Evolutionary conservation across 1,284 basidiomycete genomes (phyloP), one percentile per base, ranked within the genome.

Genomic region (Rhodotorula mucilaginosa): DNA sequence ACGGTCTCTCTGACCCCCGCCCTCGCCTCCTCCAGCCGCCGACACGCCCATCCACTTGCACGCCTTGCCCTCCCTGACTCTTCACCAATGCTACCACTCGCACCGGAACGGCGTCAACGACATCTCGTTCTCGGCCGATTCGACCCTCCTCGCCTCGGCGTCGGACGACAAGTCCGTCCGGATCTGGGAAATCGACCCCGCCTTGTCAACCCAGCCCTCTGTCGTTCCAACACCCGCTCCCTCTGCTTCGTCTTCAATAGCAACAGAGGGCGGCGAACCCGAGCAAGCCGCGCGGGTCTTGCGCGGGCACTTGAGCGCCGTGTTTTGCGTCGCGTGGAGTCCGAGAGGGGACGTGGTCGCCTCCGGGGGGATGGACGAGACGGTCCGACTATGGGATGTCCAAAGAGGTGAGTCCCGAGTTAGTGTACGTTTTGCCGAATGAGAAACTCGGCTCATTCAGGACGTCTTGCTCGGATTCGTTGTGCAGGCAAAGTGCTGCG

Each of bases 361-460:
- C 18, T 95, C 92, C 34, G 96, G 95, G 21, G 90, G 90, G 1
- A 96, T 92, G 78, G 96, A 99, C 78, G 96, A 99, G 83, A 93
- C 91, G 16, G 91, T 97, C 13, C 87, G 93, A 54, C 85, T 98
- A 5, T 99, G 96, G 96, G 94, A 98, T 80, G 88, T 96, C n/a
- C 87, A 89, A 47, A 85, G 88, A 86, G 92, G 91, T 91, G 73
- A n/a, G 83, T 70, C 31, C 3, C 31, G 23, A 34, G 34, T 34
- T 34, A 7, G 34, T 7, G 34, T 7, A 7, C 34, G 34, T 34
- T 34, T 34, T 7, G 26, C 34, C 34, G 34, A 34, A 34, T 34
- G 34, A 34, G 7, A 7, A 34, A 4, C 7, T 34, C 34, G 34
- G 34, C 34, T 34, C 34, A 34, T 34, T 34, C 7, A 34, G 5